phyloP scores from a whole-genome alignment of 352 stramenopile genomes.

The Globisporangium spinosum region DNA sequence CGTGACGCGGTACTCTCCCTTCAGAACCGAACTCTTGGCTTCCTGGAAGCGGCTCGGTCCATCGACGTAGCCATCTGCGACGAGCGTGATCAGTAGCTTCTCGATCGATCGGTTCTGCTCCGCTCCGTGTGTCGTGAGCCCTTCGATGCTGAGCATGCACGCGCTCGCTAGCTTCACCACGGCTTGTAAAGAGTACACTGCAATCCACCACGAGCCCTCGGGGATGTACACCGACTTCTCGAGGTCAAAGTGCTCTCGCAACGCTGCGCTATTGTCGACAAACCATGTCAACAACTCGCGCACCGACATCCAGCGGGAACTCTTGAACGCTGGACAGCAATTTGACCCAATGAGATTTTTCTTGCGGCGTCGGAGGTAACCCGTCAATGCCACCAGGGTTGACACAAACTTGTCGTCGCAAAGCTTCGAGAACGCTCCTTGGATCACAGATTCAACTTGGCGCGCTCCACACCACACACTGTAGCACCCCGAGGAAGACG shows the following conservation, averaged over 20 bases:
- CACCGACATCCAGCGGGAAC: slow-evolving; percentile 7
- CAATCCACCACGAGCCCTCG: slow-evolving; percentile 9
- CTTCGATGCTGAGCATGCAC: slow-evolving; percentile 5
- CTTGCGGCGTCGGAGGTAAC: not conserved
- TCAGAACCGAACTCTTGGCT: not conserved
- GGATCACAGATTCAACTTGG: slow-evolving; percentile 1
- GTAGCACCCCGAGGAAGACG: slow-evolving; percentile 9
- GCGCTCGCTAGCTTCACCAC: not conserved
- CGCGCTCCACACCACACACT: slow-evolving; percentile 12
- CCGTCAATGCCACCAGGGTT: not conserved
- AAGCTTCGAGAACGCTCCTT: slow-evolving; percentile 7
- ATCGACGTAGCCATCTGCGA: slow-evolving; percentile 14
- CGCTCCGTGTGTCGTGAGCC: slow-evolving; percentile 10
- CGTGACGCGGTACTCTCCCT: slow-evolving; percentile 17
- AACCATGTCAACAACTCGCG: slow-evolving; percentile 1
- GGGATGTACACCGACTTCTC: not conserved
- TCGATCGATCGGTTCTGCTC: slow-evolving; percentile 17
- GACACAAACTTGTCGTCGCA: slow-evolving; percentile 9
- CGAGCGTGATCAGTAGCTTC: slow-evolving; percentile 13
- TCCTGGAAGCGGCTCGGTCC: slow-evolving; percentile 12
- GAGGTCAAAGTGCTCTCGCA: slow-evolving; percentile 1
- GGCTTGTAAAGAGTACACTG: slow-evolving; percentile 10
- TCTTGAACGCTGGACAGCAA: not conserved
- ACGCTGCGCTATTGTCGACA: not conserved
- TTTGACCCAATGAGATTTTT: not conserved